A percentile compares a stretch with the other conserved stretches of the same genome.
These are phyloP conservation scores for Daldinia sp. DNA, from an alignment of 2,329 filamentous ascomycete genomes.

Conservation along the genomic window DNA sequence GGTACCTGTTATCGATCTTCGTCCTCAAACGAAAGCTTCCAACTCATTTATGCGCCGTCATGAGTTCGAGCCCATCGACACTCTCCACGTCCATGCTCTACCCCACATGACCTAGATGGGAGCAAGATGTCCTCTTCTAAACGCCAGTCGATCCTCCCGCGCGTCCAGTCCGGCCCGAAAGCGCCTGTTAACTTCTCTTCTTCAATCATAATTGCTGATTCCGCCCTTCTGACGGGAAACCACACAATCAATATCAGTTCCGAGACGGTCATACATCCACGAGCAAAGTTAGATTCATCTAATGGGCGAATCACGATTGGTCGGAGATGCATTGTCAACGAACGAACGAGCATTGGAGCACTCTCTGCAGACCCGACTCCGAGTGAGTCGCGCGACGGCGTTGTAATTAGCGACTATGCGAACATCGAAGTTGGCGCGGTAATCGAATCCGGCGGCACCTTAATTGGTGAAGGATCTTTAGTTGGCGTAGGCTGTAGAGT, in stretches of 20 bases:
- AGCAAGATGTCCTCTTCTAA: slow-evolving; percentile 61
- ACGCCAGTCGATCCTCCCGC: slow-evolving; percentile 68
- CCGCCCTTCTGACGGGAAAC: slow-evolving; percentile 74
- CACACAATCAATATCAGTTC: slow-evolving; percentile 83
- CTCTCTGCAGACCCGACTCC: slow-evolving; percentile 49
- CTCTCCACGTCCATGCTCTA: background rate
- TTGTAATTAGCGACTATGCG: slow-evolving; percentile 71
- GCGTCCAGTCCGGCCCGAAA: slow-evolving; percentile 67
- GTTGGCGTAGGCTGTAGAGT: slow-evolving; percentile 72
- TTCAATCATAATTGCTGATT: slow-evolving; percentile 71
- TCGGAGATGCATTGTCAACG: slow-evolving; percentile 83
- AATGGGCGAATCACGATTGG: slow-evolving; percentile 84
- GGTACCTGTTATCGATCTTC: background rate
- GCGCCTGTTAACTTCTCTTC: slow-evolving; percentile 73
- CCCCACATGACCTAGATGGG: background rate
- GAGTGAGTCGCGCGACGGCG: slow-evolving; percentile 58
- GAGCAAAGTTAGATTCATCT: slow-evolving; percentile 81
- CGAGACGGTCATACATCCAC: slow-evolving; percentile 87
- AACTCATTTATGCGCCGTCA: slow-evolving; percentile 19
- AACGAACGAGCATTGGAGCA: slow-evolving; percentile 71
- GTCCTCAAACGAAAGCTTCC: slow-evolving; percentile 5
- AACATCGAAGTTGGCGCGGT: slow-evolving; percentile 70
- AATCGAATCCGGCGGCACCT: slow-evolving; percentile 72
- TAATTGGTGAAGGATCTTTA: slow-evolving; percentile 70
- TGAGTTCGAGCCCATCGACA: slow-evolving; percentile 27